Evolutionary conservation across 1,284 basidiomycete species (phyloP), one percentile per base, ranked within the genome.

Genomic region (Puccinia polysora): DNA sequence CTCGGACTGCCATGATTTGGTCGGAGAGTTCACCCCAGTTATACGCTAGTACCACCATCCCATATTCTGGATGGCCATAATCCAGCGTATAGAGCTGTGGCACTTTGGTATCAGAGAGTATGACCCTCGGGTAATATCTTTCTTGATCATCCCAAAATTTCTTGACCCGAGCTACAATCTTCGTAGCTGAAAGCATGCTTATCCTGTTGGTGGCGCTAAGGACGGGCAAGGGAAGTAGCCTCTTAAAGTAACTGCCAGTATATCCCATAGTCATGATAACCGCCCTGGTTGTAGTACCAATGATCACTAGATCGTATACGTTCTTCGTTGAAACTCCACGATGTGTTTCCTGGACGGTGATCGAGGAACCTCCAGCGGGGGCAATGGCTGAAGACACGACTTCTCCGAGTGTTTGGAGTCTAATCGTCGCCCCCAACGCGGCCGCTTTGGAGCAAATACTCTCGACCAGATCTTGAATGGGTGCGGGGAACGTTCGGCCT

Each of bases 71-170:
- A 36, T 58, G 55, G 2, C 55, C 55, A 58, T 58, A 58, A n/a
- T 58, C 55, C 55, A 58, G 40, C 6, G 55, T 58, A 28, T 58
- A 58, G 20, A 58, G 55, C 55, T 58, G 55, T 36, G 55, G 12
- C 1, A 36, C 55, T n/a, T 58, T 58, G 34, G 55, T 58, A 38
- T 58, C 55, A 20, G 55, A 58, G 5, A 58, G 55, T 58, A 58
- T 58, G 34, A 58, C 55, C 23, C 55, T 36, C 6, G 55, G 55
- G 30, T 58, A 58, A 20, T 58, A 4, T 36, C 40, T 20, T 58
- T 58, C 30, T 58, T 58, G 34, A 14, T 58, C 30, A 18, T 36
- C 40, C 55, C 55, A 58, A n/a, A 58, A 58, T 20, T 58, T 58
- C 32, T 36, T 58, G 15, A 58, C 55, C 40, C 55, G 34, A 28